Evolutionary conservation across 768 basidiomycete genomes (phyloP), one percentile per base, ranked within the genome.

Genomic region (Steccherinum ochraceum): DNA sequence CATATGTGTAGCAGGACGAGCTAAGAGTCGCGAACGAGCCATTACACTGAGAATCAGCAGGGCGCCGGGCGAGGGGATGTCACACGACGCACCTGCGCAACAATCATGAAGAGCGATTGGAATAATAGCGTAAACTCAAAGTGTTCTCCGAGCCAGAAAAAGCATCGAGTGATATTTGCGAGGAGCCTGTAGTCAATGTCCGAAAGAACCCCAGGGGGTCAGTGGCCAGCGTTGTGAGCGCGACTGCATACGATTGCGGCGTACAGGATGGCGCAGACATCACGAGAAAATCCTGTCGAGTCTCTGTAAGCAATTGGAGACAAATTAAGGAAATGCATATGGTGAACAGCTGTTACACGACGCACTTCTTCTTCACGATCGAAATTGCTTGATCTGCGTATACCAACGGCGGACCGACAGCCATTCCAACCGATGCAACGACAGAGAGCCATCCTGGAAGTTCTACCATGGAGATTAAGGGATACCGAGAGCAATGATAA

Each of bases 111-210:
- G 50, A 92, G 67, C 16, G 88, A 89, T 66, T 93, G 90, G 7
- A 89, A 57, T n/a, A 93, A 72, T 47, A 93, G 68, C 2, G 89
- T 78, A 43, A 77, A 67, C 69, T 92, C 90, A 64, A 90, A 93
- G 48, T 61, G 86, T 35, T 83, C 72, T 50, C 90, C 90, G 27
- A 93, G 69, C 90, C 90, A 93, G 69, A 92, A 93, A 73, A 91
- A 93, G 66, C 90, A 93, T 61, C 90, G 77, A 21, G 86, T 85
- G 48, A 92, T 89, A 66, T 93, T 93, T 46, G 89, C 88, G 52
- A 88, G 73, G 25, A 91, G 72, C 58, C 88, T 89, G 23, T 13
- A n/a, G n/a, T n/a, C n/a, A n/a, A n/a, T n/a, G n/a, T n/a, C n/a
- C n/a, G n/a, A n/a, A n/a, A n/a, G n/a, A n/a, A n/a, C n/a, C n/a